These are phyloP conservation scores for Dendrobium catenatum DNA, from an alignment of 106 monocot genomes.

Conservation along the genomic window DNA sequence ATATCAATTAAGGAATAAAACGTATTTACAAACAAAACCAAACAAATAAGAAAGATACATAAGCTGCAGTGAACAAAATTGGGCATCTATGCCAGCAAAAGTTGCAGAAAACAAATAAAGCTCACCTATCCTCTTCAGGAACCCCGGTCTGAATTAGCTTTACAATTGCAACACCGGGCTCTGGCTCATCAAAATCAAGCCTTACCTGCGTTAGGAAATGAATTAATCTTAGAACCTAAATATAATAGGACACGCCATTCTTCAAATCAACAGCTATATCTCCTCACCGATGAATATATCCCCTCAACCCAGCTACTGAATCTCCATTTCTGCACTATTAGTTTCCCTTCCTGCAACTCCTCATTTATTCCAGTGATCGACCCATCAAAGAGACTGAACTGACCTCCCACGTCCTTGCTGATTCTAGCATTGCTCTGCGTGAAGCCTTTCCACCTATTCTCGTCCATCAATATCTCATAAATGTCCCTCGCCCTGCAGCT, in stretches of 20 bases:
- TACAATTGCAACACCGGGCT: slow-evolving; percentile 62
- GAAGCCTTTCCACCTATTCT: slow-evolving; percentile 97
- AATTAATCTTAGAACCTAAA: neutral
- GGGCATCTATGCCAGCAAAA: neutral
- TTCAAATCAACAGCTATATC: neutral
- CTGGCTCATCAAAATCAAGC: slow-evolving; percentile 83
- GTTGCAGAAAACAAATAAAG: neutral
- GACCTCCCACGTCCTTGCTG: slow-evolving; percentile 72
- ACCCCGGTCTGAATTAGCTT: slow-evolving; percentile 78
- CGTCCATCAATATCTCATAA: slow-evolving; percentile 93
- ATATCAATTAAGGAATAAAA: neutral
- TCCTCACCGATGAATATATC: slow-evolving; percentile 53
- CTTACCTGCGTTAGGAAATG: slow-evolving; percentile 53
- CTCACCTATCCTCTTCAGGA: slow-evolving; percentile 81
- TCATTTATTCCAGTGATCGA: slow-evolving; percentile 68
- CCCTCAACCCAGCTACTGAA: slow-evolving; percentile 88
- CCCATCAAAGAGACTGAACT: slow-evolving; percentile 87
- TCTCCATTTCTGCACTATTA: slow-evolving; percentile 94
- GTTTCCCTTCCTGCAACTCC: slow-evolving; percentile 75
- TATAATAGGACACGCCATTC: neutral
- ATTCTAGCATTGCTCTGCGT: slow-evolving; percentile 96
- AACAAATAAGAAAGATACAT: neutral
- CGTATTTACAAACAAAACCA: neutral
- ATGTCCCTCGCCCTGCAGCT: slow-evolving; percentile 67
- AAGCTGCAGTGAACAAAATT: neutral